Base-by-base conservation (phyloP, 1,284 basidiomycete genomes). In the Phylloboletellus chloephorus region DNA sequence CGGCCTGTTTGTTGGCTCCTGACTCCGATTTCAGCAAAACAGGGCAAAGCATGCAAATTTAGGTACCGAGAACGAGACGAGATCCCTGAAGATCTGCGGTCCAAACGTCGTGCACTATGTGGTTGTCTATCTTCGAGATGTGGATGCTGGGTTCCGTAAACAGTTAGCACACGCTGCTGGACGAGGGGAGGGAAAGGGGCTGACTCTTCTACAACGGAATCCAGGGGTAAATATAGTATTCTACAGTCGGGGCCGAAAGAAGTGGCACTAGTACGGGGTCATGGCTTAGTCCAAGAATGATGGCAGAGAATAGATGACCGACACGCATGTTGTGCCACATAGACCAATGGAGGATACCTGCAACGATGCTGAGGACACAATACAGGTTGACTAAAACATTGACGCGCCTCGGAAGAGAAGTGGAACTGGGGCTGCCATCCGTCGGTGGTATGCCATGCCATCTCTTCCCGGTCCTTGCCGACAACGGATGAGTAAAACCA, bases 311-410 rank as follows among this genome's bases (percentile, higher is more conserved):
- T 15, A n/a, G 32, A 43, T 15, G 31, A 60, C 71, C 33, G 52
- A 79, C 78, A 78, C 63, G 58, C 70, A 73, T 52, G 57, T 60
- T n/a, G 67, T 54, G 15, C 64, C 68, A 38, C 69, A 73, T 15
- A 67, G 57, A 32, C 57, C 67, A n/a, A 82, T 72, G 20, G 79
- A 76, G 2, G 77, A 74, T 31, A 78, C 65, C 74, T 79, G 34
- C 1, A 4, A 11, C 2, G 6, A 38, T 3, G 32, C 4, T 50
- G 32, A 47, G 30, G 12, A 11, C 4, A 23, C 7, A 39, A 12
- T 6, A 21, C 4, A 7, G 38, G 25, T 5, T 1, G 31, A 35
- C 3, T 7, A 15, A n/a, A 12, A 15, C 2, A 30, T 7, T 24
- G 31, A 47, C 63, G 40, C 29, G 23, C 64, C 50, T 64, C 51